Evolutionary conservation across 306 rosid genomes (phyloP).

Genomic region (Styphnolobium japonicum): DNA sequence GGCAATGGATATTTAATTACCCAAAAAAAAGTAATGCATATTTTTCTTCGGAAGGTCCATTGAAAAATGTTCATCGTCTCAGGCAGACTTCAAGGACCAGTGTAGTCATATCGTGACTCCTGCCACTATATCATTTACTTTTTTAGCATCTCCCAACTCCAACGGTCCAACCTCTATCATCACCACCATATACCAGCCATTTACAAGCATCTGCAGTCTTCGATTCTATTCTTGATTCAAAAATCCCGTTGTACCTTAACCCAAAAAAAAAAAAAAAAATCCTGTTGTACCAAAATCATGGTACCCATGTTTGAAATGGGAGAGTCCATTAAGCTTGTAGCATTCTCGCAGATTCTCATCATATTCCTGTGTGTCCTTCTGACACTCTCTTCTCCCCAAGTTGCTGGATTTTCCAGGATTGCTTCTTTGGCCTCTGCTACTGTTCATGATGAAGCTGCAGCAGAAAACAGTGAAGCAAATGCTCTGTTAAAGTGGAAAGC

Average conservation of each 20-base stretch:
- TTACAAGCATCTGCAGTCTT: background rate
- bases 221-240: background rate
- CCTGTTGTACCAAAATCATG: background rate
- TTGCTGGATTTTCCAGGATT: background rate
- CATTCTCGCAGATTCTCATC: background rate
- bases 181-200: background rate
- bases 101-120: background rate
- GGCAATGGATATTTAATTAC: no score
- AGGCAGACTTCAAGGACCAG: no score
- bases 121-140: background rate
- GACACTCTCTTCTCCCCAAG: background rate
- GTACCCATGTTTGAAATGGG: background rate
- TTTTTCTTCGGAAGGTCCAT: no score
- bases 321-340: background rate
- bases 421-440: background rate
- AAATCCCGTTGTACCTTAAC: background rate
- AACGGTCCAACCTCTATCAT: background rate
- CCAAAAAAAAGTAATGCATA: no score
- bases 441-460: background rate
- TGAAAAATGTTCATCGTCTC: no score
- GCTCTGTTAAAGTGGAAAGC: slow-evolving; percentile 31
- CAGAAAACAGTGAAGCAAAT: slow-evolving; percentile 14
- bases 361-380: background rate
- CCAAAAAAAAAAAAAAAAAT: background rate
- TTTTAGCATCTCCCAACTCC: background rate